Base-by-base conservation (phyloP, 2,329 filamentous ascomycete genomes). In the Teratosphaeria gauchensis region DNA sequence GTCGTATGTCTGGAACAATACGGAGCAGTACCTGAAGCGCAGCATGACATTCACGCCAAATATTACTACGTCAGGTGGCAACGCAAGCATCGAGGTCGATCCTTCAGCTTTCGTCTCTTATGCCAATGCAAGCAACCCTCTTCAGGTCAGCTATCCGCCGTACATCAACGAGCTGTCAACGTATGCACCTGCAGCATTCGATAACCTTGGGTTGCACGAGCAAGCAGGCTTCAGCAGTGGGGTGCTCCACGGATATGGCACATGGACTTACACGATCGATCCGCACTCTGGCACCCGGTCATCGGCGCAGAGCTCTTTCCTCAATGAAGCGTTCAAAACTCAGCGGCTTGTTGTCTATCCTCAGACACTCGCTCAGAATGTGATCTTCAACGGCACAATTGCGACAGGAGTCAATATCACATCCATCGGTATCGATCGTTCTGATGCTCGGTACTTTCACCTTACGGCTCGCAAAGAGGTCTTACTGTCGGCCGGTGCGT, bases 401-500 rank as follows among this genome's bases (percentile, higher is more conserved):
- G 35, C 35, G 9, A 42, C 35, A 14, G 35, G 35, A 42, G 35
- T n/a, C 35, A 42, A 42, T 11, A 16, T 42, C 35, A 42, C 35
- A 42, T 14, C 35, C 35, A 42, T 42, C 35, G 35, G 35, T 16
- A 42, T 42, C 12, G 35, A 42, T 16, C 14, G 35, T 16, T 16
- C 2, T 16, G 35, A 42, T 12, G 35, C 35, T 16, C 35, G 14
- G n/a, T 42, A 42, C 35, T 42, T 42, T 16, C 35, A 42, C 35
- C 35, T 42, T 4, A 42, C 35, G 1, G 35, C 35, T 42, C 35
- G 35, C 35, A 42, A 21, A 33, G 76, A 78, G 62, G 73, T 78
- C 31, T 75, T 79, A 30, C 58, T 78, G 0, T 75, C 75, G 0
- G 76, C 75, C 0, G 76, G 76, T 24, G 69, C 70, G 0, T 75